Evolutionary conservation across 345 rosid genomes (phyloP).

Genomic region (Ceriops tagal): DNA sequence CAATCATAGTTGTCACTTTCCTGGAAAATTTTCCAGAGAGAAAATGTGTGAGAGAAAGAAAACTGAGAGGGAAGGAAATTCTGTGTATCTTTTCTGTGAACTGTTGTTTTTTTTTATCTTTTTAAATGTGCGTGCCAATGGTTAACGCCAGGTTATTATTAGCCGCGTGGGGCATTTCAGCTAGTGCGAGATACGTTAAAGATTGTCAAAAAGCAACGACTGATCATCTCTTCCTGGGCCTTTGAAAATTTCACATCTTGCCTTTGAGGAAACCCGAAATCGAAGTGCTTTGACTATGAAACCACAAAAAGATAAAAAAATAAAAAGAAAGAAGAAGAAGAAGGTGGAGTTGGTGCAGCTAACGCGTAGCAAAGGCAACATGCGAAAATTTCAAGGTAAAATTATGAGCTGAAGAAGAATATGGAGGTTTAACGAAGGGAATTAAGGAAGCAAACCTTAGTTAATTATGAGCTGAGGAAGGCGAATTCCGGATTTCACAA

Average conservation of each 20-base stretch:
- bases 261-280: background rate
- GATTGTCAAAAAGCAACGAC: no score
- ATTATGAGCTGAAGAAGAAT: background rate
- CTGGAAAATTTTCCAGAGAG: constrained; percentile 22
- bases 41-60: constrained; percentile 4
- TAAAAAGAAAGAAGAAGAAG: no score
- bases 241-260: no score
- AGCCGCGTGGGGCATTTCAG: constrained; percentile 31
- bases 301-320: no score
- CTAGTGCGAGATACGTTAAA: background rate
- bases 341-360: no score
- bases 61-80: background rate
- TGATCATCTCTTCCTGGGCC: no score
- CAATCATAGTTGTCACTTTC: constrained; percentile 50
- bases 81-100: background rate
- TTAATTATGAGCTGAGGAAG: background rate
- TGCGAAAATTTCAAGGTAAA: background rate
- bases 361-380: no score
- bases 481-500: background rate
- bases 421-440: background rate
- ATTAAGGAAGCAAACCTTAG: constrained; percentile 5
- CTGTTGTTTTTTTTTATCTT: background rate
- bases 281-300: background rate
- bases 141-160: constrained; percentile 9
- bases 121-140: background rate